Conservation (phyloP, 371 early-diverging fungal genomes). For the Circinella umbellata region DNA sequence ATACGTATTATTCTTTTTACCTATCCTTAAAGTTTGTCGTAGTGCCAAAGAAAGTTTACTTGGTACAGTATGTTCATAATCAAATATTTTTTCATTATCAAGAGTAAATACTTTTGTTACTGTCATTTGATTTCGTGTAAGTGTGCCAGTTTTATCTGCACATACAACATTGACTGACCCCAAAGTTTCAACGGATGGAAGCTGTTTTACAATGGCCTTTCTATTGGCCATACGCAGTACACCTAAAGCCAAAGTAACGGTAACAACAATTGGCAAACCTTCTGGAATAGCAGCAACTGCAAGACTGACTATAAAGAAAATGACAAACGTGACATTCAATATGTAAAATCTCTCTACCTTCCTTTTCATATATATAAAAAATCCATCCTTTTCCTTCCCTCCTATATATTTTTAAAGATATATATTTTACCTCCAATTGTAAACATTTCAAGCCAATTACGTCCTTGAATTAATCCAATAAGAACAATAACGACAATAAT, state of each 20-base stretch:
- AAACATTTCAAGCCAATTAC: slow-evolving; percentile 93
- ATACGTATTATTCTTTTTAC: slow-evolving; percentile 27
- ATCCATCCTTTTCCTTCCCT: too few relatives aligned
- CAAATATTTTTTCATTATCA: slow-evolving; percentile 63
- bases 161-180: slow-evolving; percentile 89
- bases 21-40: slow-evolving; percentile 60
- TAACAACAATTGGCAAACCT: slow-evolving; percentile 92
- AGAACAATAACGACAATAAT: slow-evolving; percentile 90
- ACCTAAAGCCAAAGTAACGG: slow-evolving; percentile 89
- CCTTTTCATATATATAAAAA: too few relatives aligned
- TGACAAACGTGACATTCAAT: neutral
- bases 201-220: slow-evolving; percentile 87
- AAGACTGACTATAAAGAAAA: slow-evolving; percentile 62
- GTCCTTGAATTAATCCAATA: slow-evolving; percentile 88
- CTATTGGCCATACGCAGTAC: slow-evolving; percentile 90
- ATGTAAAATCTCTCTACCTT: neutral
- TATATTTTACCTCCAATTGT: slow-evolving; percentile 78
- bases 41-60: slow-evolving; percentile 45
- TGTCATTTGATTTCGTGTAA: slow-evolving; percentile 89
- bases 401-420: neutral
- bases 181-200: slow-evolving; percentile 91
- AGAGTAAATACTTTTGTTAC: slow-evolving; percentile 75
- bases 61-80: slow-evolving; percentile 60
- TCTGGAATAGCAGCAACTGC: slow-evolving; percentile 97
- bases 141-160: slow-evolving; percentile 93